Conservation (phyloP, 1,284 basidiomycete genomes). For the Kwoniella shivajii region DNA sequence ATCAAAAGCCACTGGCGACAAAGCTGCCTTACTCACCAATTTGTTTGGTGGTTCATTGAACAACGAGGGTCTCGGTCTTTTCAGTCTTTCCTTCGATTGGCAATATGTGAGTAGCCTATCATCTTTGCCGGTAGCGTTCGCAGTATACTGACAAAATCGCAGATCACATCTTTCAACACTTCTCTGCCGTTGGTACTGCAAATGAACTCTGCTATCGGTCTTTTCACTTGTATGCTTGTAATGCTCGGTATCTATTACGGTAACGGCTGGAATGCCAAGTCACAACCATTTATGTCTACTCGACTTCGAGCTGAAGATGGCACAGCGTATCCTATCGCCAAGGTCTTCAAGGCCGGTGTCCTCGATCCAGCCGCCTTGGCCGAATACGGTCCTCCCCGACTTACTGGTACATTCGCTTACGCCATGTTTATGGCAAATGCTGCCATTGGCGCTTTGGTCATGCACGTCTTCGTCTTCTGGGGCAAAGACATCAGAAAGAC, state of each 20-base stretch:
- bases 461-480: constrained; percentile 56
- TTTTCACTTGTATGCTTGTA: constrained; percentile 29
- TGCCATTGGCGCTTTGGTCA: constrained; percentile 64
- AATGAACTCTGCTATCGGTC: constrained; percentile 20
- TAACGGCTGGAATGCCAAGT: constrained; percentile 21
- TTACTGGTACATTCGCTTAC: constrained; percentile 61
- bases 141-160: no score
- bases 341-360: constrained; percentile 26
- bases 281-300: constrained; percentile 20
- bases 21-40: no score
- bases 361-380: constrained; percentile 30
- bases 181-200: no score
- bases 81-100: no score
- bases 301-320: constrained; percentile 18
- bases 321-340: constrained; percentile 56
- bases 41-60: no score
- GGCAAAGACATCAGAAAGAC: constrained; percentile 34
- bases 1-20: no score
- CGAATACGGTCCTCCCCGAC: constrained; percentile 32
- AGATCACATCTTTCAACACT: no score
- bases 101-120: no score
- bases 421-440: constrained; percentile 54
- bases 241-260: constrained; percentile 39
- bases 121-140: no score
- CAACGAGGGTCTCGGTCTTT: no score